Conservation (phyloP, 495 filamentous ascomycete species). For the Penicillium maclennaniae region DNA sequence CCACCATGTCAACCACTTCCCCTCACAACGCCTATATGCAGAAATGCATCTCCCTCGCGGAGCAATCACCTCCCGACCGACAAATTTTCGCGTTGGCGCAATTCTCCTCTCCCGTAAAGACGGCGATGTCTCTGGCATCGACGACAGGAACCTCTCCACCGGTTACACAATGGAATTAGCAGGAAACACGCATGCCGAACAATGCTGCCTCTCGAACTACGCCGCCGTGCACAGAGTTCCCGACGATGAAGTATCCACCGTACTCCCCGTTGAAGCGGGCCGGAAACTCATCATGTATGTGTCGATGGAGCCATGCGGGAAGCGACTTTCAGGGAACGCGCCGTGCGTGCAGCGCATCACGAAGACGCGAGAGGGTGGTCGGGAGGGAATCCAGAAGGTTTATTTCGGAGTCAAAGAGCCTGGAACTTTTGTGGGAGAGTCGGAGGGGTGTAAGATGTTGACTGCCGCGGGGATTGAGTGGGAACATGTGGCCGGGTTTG, state of each 20-base stretch:
- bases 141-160: conserved; percentile 65
- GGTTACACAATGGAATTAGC: conserved; percentile 88
- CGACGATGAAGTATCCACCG: conserved; percentile 53
- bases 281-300: conserved; percentile 71
- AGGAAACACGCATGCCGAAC: conserved; percentile 95
- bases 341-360: conserved; percentile 82
- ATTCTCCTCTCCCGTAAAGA: conserved; percentile 59
- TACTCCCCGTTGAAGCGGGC: conserved; percentile 44
- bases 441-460: conserved; percentile 67
- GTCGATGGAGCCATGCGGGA: conserved; percentile 89
- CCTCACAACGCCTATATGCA: conserved; percentile 64
- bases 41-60: conserved; percentile 68
- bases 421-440: conserved; percentile 77
- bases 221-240: conserved; percentile 46
- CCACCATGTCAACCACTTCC: conserved; percentile 23
- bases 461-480: conserved; percentile 71
- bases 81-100: conserved; percentile 92
- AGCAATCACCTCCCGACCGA: conserved; percentile 74
- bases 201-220: conserved; percentile 81
- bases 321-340: conserved; percentile 73
- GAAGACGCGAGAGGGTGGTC: conserved; percentile 40
- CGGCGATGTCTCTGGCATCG: conserved; percentile 29
- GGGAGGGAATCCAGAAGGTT: conserved; percentile 64
- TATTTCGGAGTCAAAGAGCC: conserved; percentile 89
- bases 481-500: conserved; percentile 67